Evolutionary conservation across 306 rosid species (phyloP).

Genomic region (Vachellia collinsii): DNA sequence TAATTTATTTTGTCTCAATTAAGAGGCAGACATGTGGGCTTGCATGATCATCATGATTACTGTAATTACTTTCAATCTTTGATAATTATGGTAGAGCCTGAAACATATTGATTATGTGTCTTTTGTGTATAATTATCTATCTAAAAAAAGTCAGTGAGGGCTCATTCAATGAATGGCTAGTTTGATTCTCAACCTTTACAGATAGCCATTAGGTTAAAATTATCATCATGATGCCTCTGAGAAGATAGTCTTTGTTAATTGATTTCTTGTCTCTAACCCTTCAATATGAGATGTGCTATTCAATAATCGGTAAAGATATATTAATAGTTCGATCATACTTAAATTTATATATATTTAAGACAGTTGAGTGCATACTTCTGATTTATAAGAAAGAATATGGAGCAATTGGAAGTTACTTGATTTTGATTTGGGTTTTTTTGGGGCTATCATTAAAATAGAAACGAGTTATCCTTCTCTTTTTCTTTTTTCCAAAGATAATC

Average conservation of each 20-base stretch:
- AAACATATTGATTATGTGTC: slow-evolving; percentile 26
- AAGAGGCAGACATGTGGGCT: slow-evolving; percentile 15
- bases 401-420: neutral
- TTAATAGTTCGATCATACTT: neutral
- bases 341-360: neutral
- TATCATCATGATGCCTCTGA: neutral
- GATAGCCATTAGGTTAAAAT: slow-evolving; percentile 1
- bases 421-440: neutral
- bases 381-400: neutral
- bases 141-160: neutral
- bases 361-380: neutral
- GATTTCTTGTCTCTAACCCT: no score
- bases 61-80: slow-evolving; percentile 23
- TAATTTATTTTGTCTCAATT: neutral
- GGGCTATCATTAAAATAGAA: neutral
- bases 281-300: no score
- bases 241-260: no score
- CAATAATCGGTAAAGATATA: neutral
- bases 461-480: neutral
- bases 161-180: slow-evolving; percentile 30
- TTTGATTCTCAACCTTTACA: slow-evolving; percentile 35
- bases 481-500: neutral
- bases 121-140: slow-evolving; percentile 16
- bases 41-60: slow-evolving; percentile 39
- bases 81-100: slow-evolving; percentile 42